phyloP scores from a whole-genome alignment of 306 rosid genomes.

The Mucuna pruriens region DNA sequence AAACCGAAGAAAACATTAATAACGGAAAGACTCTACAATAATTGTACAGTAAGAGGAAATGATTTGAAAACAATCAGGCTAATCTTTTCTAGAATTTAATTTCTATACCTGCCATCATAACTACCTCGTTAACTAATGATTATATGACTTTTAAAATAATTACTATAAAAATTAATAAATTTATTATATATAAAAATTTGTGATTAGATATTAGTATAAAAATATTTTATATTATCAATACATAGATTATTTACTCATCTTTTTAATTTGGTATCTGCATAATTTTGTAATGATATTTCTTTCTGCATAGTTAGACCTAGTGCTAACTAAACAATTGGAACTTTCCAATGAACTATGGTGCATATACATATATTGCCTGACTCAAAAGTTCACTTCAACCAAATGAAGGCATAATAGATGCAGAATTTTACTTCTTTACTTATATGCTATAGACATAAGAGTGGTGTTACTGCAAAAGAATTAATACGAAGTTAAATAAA shows the following conservation, averaged over 20 bases:
- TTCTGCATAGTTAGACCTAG: not conserved
- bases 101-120: too few species aligned
- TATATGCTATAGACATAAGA: not conserved
- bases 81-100: not conserved
- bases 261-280: conserved; percentile 17
- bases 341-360: not conserved
- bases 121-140: too few species aligned
- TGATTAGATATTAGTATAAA: too few species aligned
- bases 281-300: not conserved
- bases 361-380: not conserved
- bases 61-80: not conserved
- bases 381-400: conserved; percentile 3
- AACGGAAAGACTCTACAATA: not conserved
- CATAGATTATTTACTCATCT: not conserved
- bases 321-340: conserved; percentile 6
- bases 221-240: not conserved
- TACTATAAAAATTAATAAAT: not conserved
- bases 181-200: not conserved
- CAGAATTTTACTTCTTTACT: not conserved
- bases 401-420: conserved; percentile 2
- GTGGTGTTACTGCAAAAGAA: conserved; percentile 26
- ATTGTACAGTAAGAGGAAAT: not conserved
- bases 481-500: conserved; percentile 16
- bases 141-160: not conserved
- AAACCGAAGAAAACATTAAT: not conserved